A percentile compares a stretch with the other conserved stretches of the same genome.
phyloP scores from a whole-genome alignment of 306 rosid genomes.

The Quercus dentata region DNA sequence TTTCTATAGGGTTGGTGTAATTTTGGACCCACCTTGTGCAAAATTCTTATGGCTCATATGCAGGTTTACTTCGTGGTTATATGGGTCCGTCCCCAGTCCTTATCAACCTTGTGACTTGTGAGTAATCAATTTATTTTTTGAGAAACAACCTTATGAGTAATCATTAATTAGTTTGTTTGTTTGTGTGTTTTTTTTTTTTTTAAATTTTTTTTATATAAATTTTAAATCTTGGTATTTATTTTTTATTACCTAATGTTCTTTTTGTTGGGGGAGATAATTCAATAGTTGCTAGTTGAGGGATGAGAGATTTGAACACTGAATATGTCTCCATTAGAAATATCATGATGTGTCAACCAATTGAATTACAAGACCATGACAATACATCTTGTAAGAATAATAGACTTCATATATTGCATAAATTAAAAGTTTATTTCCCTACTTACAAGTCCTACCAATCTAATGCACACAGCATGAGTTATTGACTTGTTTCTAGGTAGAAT shows the following conservation, averaged over 20 bases:
- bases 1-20: neutral
- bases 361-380: too few species aligned
- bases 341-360: too few species aligned
- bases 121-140: neutral
- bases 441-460: too few species aligned
- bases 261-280: too few species aligned
- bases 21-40: neutral
- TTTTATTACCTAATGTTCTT: neutral
- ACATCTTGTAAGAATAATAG: neutral
- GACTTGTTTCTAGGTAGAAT: neutral
- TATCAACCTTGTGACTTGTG: neutral
- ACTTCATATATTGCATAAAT: neutral
- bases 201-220: too few species aligned
- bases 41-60: neutral
- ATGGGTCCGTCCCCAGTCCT: neutral
- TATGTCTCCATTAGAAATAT: too few species aligned
- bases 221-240: neutral
- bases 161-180: too few species aligned
- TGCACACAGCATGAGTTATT: too few species aligned
- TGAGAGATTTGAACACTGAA: too few species aligned
- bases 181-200: neutral
- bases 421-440: neutral
- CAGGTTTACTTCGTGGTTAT: neutral
- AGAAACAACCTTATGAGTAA: too few species aligned
- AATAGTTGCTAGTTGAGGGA: too few species aligned